Evolutionary conservation across 768 basidiomycete genomes (phyloP).

Genomic region (Kwoniella botswanensis): DNA sequence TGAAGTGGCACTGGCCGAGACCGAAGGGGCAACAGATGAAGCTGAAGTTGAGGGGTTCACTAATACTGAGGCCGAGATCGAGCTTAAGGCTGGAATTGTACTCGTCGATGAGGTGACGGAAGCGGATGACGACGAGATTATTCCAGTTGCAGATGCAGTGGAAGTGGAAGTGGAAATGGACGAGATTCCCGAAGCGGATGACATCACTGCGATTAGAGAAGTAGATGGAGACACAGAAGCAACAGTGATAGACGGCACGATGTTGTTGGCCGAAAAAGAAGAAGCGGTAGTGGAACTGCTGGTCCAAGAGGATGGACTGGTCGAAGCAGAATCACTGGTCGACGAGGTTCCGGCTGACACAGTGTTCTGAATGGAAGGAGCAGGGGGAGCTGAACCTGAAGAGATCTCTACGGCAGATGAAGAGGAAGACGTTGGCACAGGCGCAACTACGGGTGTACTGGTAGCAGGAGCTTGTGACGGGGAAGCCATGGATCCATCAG

Average conservation of each 20-base stretch:
- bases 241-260: background rate
- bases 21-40: background rate
- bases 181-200: background rate
- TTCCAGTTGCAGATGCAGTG: background rate
- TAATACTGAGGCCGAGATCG: background rate
- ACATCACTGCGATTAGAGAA: background rate
- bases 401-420: background rate
- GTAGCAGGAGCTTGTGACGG: background rate
- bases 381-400: background rate
- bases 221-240: background rate
- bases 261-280: background rate
- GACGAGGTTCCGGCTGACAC: background rate
- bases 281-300: background rate
- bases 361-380: background rate
- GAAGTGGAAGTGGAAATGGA: slow-evolving; percentile 7
- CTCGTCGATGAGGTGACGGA: background rate
- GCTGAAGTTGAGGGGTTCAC: background rate
- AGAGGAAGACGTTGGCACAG: background rate
- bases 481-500: background rate
- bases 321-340: background rate
- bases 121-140: background rate
- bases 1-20: slow-evolving; percentile 9
- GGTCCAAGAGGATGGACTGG: background rate
- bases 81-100: background rate
- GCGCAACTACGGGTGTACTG: background rate